These are phyloP conservation scores for Fusarium redolens DNA, from an alignment of 2,329 filamentous ascomycete genomes.

Conservation along the genomic window DNA sequence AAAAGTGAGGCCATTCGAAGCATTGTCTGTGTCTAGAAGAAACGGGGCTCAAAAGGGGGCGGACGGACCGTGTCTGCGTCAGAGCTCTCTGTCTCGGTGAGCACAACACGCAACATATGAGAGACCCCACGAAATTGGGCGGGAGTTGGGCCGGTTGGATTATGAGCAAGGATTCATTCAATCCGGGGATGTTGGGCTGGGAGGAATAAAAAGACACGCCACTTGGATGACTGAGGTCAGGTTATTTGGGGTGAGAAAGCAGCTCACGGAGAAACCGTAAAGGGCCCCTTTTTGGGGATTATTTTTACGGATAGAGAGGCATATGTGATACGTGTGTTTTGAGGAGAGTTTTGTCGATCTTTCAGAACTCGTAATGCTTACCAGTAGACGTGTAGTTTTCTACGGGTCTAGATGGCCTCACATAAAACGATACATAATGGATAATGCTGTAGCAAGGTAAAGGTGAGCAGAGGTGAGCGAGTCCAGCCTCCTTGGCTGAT, in stretches of 20 bases:
- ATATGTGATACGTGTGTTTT: slow-evolving; percentile 1
- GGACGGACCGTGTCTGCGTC: slow-evolving; percentile 30
- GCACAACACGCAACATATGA: slow-evolving; percentile 18
- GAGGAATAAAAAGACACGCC: slow-evolving; percentile 34
- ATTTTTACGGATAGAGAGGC: neutral
- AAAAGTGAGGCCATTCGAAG: neutral
- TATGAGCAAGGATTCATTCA: neutral
- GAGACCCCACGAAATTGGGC: slow-evolving; percentile 15
- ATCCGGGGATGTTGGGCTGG: slow-evolving; percentile 18
- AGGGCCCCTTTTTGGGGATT: neutral
- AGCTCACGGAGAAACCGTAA: slow-evolving; percentile 39
- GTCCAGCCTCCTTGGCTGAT: neutral
- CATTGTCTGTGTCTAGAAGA: neutral
- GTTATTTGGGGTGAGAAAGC: slow-evolving; percentile 36
- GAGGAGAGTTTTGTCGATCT: neutral
- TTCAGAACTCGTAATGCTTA: neutral
- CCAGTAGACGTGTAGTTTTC: neutral
- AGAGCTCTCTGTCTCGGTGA: slow-evolving; percentile 34
- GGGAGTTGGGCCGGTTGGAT: slow-evolving; percentile 37
- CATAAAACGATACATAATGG: neutral
- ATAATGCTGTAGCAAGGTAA: neutral
- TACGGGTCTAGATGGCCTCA: slow-evolving; percentile 23
- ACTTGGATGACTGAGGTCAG: slow-evolving; percentile 33
- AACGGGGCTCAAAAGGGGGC: slow-evolving; percentile 23
- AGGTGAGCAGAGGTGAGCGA: slow-evolving; percentile 1